Evolutionary conservation across 805 yeast species (phyloP).

Genomic region (Schwanniomyces polymorphus): DNA sequence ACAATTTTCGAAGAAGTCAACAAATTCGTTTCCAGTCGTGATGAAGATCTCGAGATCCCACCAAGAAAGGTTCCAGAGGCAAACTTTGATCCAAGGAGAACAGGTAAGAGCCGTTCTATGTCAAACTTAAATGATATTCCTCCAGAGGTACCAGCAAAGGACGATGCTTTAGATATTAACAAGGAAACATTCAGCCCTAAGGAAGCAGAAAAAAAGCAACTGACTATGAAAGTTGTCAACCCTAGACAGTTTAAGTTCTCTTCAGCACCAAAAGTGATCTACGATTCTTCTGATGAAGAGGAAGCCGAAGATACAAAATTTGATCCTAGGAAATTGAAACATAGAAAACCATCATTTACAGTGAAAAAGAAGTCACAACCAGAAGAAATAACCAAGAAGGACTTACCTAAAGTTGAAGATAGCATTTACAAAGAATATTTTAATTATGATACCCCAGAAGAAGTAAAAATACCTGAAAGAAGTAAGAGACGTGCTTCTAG

Average conservation of each 20-base stretch:
- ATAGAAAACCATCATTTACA: conserved; percentile 1
- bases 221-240: background rate
- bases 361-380: background rate
- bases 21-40: background rate
- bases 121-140: conserved; percentile 9
- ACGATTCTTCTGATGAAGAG: conserved; percentile 18
- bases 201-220: background rate
- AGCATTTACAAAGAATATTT: background rate
- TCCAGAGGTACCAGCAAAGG: background rate
- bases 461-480: background rate
- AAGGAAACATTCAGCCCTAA: background rate
- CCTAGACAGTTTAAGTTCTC: conserved; percentile 3
- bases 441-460: background rate
- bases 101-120: conserved; percentile 11
- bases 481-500: background rate
- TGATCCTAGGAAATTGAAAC: conserved; percentile 17
- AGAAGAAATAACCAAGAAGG: background rate
- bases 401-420: background rate
- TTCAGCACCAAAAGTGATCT: conserved; percentile 7
- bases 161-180: background rate
- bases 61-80: background rate
- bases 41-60: background rate
- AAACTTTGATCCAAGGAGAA: conserved; percentile 7
- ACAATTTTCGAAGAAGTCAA: conserved; percentile 6
- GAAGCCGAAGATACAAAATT: conserved; percentile 13